Evolutionary conservation across 2,329 filamentous ascomycete species (phyloP).

Genomic region (Sporothrix mexicana): DNA sequence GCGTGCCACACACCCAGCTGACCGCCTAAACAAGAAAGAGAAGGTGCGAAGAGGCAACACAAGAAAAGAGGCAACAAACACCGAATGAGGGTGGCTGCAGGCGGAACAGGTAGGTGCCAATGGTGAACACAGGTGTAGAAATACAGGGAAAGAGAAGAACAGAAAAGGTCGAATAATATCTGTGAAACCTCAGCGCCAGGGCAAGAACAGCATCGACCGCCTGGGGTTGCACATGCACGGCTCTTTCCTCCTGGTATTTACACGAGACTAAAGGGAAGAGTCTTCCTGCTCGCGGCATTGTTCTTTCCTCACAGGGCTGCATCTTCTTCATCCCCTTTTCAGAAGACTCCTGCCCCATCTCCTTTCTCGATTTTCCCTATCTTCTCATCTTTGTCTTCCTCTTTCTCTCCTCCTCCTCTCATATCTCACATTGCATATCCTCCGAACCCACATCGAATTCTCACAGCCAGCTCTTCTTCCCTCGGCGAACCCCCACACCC

Average conservation of each 20-base stretch:
- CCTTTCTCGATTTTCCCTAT: not conserved
- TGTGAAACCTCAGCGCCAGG: too few species aligned
- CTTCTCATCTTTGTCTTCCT: not conserved
- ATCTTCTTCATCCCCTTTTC: not conserved
- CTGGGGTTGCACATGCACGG: not conserved
- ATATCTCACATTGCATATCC: not conserved
- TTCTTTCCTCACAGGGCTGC: not conserved
- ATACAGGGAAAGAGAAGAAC: too few species aligned
- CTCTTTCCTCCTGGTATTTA: slow-evolving; percentile 14
- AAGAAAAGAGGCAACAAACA: not conserved
- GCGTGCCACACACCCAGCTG: slow-evolving; percentile 7
- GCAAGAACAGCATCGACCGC: not conserved
- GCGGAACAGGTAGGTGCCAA: slow-evolving; percentile 15
- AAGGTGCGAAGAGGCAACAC: not conserved
- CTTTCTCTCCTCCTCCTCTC: not conserved
- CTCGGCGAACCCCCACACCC: slow-evolving; percentile 3
- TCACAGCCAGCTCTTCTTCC: not conserved
- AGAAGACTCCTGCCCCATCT: not conserved
- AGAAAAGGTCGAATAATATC: too few species aligned
- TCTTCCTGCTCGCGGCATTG: not conserved
- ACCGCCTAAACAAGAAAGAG: not conserved
- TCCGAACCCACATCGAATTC: not conserved
- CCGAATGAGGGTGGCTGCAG: slow-evolving; percentile 1
- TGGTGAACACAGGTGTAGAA: not conserved
- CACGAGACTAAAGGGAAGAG: not conserved